Percentiles rank a stretch among this genome's conserved stretches.
Evolutionary conservation across 1,284 basidiomycete genomes (phyloP).

Genomic region (Leccinum fallax): DNA sequence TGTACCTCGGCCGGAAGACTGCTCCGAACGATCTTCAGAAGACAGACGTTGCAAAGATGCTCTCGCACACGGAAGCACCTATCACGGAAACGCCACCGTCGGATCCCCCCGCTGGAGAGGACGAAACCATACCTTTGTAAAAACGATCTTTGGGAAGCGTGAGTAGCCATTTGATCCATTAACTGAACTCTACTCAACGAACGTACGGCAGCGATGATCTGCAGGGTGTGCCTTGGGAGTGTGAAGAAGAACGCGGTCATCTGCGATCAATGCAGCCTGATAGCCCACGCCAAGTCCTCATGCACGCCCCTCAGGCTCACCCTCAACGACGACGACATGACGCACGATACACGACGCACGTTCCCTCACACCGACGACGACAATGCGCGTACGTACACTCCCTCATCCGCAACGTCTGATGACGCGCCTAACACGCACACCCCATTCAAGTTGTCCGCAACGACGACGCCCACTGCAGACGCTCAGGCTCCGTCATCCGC

Average conservation of each 20-base stretch:
- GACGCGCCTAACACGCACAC: too few species aligned
- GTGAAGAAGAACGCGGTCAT: slow-evolving; percentile 89
- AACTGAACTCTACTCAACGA: slow-evolving; percentile 16
- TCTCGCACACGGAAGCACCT: slow-evolving; percentile 48
- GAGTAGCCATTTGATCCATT: slow-evolving; percentile 35
- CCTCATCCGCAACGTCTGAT: too few species aligned
- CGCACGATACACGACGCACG: too few species aligned
- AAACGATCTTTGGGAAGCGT: slow-evolving; percentile 93
- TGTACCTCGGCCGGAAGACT: slow-evolving; percentile 80
- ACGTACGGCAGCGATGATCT: slow-evolving; percentile 70
- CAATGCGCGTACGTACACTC: too few species aligned
- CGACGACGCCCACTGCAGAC: too few species aligned
- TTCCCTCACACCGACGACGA: too few species aligned
- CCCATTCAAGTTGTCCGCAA: too few species aligned
- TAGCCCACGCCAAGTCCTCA: slow-evolving; percentile 75
- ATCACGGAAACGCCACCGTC: slow-evolving; percentile 37
- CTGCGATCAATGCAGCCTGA: slow-evolving; percentile 88
- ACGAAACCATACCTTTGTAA: slow-evolving; percentile 83
- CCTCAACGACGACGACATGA: too few species aligned
- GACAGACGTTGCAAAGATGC: slow-evolving; percentile 59
- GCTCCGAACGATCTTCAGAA: slow-evolving; percentile 79
- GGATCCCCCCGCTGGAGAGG: slow-evolving; percentile 35
- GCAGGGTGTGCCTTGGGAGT: slow-evolving; percentile 78
- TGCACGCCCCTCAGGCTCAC: too few species aligned
- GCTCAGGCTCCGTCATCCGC: too few species aligned